Conservation (phyloP, 345 rosid genomes). For the Gossypium sturtianum region DNA sequence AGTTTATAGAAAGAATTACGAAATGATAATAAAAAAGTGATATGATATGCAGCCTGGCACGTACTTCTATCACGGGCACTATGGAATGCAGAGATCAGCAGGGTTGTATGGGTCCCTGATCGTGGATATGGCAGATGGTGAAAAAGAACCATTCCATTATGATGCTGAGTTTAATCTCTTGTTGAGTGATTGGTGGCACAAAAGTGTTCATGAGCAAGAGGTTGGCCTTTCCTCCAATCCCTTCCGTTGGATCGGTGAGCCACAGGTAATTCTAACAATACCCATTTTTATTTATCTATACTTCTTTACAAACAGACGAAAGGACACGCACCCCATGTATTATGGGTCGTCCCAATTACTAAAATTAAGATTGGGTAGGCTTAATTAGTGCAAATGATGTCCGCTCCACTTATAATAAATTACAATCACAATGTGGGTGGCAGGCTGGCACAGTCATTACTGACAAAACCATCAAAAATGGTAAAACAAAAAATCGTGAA, state of each 20-base stretch:
- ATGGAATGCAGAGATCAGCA: constrained; percentile 88
- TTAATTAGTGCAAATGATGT: not conserved
- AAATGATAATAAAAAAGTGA: too few species aligned
- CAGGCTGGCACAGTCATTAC: not conserved
- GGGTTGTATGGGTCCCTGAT: constrained; percentile 77
- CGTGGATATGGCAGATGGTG: constrained; percentile 48
- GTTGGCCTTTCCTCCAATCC: constrained; percentile 71
- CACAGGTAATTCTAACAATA: constrained; percentile 43
- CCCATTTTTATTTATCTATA: too few species aligned
- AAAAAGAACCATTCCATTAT: constrained; percentile 58
- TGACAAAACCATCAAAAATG: not conserved
- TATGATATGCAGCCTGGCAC: constrained; percentile 59
- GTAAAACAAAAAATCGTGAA: not conserved
- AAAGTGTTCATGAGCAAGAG: constrained; percentile 54
- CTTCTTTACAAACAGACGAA: too few species aligned
- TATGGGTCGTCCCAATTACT: not conserved
- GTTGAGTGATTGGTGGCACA: constrained; percentile 92
- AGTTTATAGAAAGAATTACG: not conserved
- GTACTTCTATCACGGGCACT: constrained; percentile 83
- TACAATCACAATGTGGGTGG: not conserved
- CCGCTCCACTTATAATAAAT: not conserved
- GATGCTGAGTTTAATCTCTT: constrained; percentile 58
- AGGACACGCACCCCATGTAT: too few species aligned
- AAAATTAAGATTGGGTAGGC: not conserved
- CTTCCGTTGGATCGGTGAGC: constrained; percentile 79